Evolutionary conservation across 1,284 basidiomycete genomes (phyloP), one percentile per base, ranked within the genome.

Genomic region (Irpex rosettiformis): DNA sequence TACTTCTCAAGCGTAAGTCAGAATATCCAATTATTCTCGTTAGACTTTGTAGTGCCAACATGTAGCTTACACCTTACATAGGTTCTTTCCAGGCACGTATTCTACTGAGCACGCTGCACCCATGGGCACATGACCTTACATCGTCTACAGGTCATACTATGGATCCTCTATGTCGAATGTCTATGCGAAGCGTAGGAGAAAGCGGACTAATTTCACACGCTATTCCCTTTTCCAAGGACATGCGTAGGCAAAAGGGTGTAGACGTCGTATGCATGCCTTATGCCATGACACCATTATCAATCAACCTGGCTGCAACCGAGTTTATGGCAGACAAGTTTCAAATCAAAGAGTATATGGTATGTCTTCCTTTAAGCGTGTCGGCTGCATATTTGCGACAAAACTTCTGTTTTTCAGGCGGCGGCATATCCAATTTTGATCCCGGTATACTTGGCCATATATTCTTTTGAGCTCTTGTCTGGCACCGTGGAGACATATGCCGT

Each of bases 401-500:
- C 4, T 6, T 37, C 3, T 37, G 16, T 37, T 6, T 37, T 4
- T 5, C 25, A 78, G 76, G 62, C 73, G 1, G 75, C 77, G 11
- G 74, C 73, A 33, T 78, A 77, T 58, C 77, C 77, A 1, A 67
- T 80, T 49, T 72, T 79, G 43, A 62, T 79, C 1, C 77, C 77
- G 10, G 66, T 75, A 3, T 79, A 79, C 58, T 62, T 79, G 6
- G 63, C 66, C 13, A 71, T 75, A 49, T 80, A 70, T 57, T 54
- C 64, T 7, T 29, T 33, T 18, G 4, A 37, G 10, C 11, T 13
- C 45, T 58, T 3, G 7, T 49, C 1, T 24, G 48, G 7, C n/a
- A 54, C 10, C 37, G 57, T 0, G 21, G 45, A 63, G 60, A 47
- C 58, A 52, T 66, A 58, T 13, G 60, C 56, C 70, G 64, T 75